Percentiles rank a stretch among this genome's conserved stretches.
These are phyloP conservation scores for Zarea fungicola DNA, from an alignment of 2,329 filamentous ascomycete genomes.

Conservation along the genomic window DNA sequence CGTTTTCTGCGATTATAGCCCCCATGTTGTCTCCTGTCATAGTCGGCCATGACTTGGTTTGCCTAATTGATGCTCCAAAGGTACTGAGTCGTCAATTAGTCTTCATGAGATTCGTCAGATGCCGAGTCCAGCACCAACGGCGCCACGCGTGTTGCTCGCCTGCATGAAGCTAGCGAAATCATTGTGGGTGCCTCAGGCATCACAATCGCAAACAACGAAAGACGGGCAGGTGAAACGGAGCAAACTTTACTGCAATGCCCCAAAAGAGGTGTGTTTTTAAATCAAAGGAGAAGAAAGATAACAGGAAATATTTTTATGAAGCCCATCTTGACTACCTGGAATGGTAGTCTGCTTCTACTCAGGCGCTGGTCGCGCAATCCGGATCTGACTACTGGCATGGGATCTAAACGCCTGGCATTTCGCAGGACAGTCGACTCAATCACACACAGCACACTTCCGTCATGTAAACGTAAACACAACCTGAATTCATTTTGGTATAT, in stretches of 20 bases:
- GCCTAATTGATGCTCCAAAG: constrained; percentile 2
- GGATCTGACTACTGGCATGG: no score
- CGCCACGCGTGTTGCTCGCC: constrained; percentile 2
- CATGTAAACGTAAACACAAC: constrained; percentile 1
- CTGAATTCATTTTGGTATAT: constrained; percentile 14
- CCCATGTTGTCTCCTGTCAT: constrained; percentile 49
- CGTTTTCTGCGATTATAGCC: constrained; percentile 69
- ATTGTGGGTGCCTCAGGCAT: constrained; percentile 17
- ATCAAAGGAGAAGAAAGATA: no score
- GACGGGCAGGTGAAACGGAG: no score
- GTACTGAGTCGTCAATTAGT: constrained; percentile 19
- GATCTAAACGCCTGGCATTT: no score
- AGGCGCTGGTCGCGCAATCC: no score
- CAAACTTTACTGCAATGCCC: no score
- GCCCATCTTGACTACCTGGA: no score
- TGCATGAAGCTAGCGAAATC: not conserved
- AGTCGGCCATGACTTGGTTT: constrained; percentile 43
- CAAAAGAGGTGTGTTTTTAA: no score
- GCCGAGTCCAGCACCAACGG: constrained; percentile 9
- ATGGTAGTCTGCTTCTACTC: no score
- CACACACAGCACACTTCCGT: not conserved
- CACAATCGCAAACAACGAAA: not conserved
- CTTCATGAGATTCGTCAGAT: not conserved
- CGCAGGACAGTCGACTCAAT: no score
- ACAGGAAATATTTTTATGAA: no score